These are phyloP conservation scores for Cucumis cinereus DNA, from an alignment of 306 rosid genomes.

Conservation along the genomic window DNA sequence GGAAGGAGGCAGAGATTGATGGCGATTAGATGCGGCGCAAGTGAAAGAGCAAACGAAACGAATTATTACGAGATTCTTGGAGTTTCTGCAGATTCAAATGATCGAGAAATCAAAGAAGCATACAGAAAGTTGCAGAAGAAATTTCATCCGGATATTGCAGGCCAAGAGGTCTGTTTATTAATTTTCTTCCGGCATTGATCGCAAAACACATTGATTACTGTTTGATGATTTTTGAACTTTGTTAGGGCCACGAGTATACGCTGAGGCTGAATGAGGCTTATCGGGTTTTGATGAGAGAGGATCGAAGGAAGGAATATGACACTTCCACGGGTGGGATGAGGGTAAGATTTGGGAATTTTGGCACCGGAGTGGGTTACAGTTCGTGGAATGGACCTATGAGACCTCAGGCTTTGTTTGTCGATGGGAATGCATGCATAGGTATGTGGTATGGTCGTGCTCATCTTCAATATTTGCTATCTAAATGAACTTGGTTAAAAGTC, in stretches of 20 bases:
- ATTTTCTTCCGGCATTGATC: neutral
- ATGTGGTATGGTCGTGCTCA: neutral
- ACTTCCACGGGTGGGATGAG: conserved; percentile 37
- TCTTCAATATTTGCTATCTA: neutral
- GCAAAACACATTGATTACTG: neutral
- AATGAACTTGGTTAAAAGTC: neutral
- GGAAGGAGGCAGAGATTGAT: conserved; percentile 20
- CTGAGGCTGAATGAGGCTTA: conserved; percentile 61
- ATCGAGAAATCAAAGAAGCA: conserved; percentile 48
- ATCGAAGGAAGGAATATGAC: conserved; percentile 48
- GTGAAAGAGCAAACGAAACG: conserved; percentile 14
- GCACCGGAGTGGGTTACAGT: conserved; percentile 32
- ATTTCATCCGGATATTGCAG: conserved; percentile 67
- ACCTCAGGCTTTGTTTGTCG: conserved; percentile 68
- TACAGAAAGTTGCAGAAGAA: conserved; percentile 71
- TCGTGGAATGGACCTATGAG: conserved; percentile 61
- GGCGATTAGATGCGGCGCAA: conserved; percentile 33
- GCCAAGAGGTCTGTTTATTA: conserved; percentile 50
- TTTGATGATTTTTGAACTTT: neutral
- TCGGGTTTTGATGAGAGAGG: conserved; percentile 48
- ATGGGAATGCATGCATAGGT: conserved; percentile 80
- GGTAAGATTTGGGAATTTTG: conserved; percentile 19
- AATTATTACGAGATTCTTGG: conserved; percentile 62
- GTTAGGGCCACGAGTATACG: conserved; percentile 54
- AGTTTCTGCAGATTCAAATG: conserved; percentile 47